Percentiles rank a stretch among this genome's conserved stretches.
These are phyloP conservation scores for Monosporozyma siamensis DNA, from an alignment of 805 yeast species.

Conservation along the genomic window DNA sequence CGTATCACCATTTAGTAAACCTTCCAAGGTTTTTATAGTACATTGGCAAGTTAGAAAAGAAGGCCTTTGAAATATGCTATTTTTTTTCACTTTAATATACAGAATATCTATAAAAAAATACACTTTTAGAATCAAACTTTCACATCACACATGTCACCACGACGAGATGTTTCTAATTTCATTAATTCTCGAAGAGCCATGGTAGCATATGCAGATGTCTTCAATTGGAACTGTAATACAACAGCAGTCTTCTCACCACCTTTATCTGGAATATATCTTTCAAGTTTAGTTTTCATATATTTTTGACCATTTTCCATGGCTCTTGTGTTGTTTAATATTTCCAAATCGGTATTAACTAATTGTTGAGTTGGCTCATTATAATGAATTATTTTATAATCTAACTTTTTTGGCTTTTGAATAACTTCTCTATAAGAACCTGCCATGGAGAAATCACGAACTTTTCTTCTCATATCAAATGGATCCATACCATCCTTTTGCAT, in stretches of 20 bases:
- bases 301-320: constrained; percentile 27
- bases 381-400: constrained; percentile 53
- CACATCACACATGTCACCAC: constrained; percentile 40
- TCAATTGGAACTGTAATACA: constrained; percentile 65
- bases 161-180: constrained; percentile 61
- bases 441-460: constrained; percentile 78
- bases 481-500: constrained; percentile 80
- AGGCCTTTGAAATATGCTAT: too few relatives aligned
- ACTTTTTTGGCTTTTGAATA: constrained; percentile 51
- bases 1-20: too few relatives aligned
- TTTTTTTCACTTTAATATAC: too few relatives aligned
- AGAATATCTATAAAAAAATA: not conserved
- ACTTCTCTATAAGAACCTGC: constrained; percentile 83
- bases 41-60: too few relatives aligned
- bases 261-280: constrained; percentile 30
- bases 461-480: constrained; percentile 77
- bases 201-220: constrained; percentile 88
- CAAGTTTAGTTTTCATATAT: constrained; percentile 24
- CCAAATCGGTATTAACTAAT: constrained; percentile 70
- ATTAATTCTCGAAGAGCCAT: constrained; percentile 92
- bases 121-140: constrained; percentile 9
- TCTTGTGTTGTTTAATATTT: constrained; percentile 36
- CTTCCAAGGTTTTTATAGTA: not conserved
- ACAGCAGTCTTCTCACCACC: constrained; percentile 54
- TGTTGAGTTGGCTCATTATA: constrained; percentile 62